Percentiles rank a stretch among this genome's conserved stretches.
Conservation (phyloP, 2,329 filamentous ascomycete genomes). For the Claviceps cyperi region DNA sequence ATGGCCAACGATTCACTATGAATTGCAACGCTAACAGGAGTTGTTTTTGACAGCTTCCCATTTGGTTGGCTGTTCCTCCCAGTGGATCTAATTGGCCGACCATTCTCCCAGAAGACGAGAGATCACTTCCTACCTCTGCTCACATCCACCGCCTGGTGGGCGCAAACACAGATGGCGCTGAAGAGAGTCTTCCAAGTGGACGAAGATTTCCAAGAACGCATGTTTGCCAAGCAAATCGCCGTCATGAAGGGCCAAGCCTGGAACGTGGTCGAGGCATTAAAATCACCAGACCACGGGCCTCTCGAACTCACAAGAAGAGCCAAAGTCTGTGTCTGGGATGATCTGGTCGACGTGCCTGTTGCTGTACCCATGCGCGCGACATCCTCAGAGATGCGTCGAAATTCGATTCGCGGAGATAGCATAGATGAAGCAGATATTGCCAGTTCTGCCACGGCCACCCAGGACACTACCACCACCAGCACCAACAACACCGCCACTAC, state of each 20-base stretch:
- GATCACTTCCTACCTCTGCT: conserved; percentile 92
- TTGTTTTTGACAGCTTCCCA: conserved; percentile 55
- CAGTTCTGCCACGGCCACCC: conserved; percentile 19
- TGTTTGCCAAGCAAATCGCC: conserved; percentile 96
- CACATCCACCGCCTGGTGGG: conserved; percentile 95
- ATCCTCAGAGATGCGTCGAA: conserved; percentile 69
- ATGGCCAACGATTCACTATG: not conserved
- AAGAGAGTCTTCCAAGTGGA: conserved; percentile 83
- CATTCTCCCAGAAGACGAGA: conserved; percentile 85
- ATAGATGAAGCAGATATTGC: conserved; percentile 81
- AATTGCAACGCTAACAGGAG: conserved; percentile 11
- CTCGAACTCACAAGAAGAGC: conserved; percentile 82
- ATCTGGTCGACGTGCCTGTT: conserved; percentile 88
- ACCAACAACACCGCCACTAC: not conserved
- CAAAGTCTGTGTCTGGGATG: conserved; percentile 94
- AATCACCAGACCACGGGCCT: conserved; percentile 81
- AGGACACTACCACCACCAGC: conserved; percentile 30
- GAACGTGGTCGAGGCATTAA: conserved; percentile 97
- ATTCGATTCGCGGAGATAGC: conserved; percentile 32
- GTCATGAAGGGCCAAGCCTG: conserved; percentile 99
- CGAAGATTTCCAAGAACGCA: conserved; percentile 91
- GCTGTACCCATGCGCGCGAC: conserved; percentile 79
- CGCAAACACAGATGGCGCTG: conserved; percentile 75
- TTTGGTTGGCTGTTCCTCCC: conserved; percentile 98
- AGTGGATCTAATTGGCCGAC: conserved; percentile 87